These are phyloP conservation scores for Aspergillus pseudoglaucus DNA, from an alignment of 2,329 filamentous ascomycete species.

Conservation along the genomic window DNA sequence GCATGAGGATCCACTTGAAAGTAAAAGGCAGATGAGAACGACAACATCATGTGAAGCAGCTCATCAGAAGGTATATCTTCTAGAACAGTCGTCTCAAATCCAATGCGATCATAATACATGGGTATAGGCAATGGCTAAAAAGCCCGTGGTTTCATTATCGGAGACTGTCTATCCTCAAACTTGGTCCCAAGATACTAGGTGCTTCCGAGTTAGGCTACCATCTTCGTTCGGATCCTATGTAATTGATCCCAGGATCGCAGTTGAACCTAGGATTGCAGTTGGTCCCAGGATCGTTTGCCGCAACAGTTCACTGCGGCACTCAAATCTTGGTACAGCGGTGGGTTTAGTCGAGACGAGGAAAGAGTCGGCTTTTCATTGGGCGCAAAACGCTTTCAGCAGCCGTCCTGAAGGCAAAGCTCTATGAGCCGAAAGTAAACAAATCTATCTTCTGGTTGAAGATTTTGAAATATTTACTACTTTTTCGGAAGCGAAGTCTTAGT, in stretches of 20 bases:
- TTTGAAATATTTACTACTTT: not conserved
- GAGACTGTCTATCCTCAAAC: not conserved
- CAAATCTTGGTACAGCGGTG: not conserved
- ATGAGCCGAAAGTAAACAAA: not conserved
- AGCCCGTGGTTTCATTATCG: not conserved
- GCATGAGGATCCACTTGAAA: conserved; percentile 1
- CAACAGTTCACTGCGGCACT: not conserved
- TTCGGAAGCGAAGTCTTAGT: not conserved
- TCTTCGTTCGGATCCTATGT: not conserved
- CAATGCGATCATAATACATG: conserved; percentile 1
- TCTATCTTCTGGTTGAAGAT: not conserved
- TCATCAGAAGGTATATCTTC: not conserved
- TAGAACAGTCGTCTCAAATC: conserved; percentile 1
- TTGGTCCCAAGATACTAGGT: not conserved
- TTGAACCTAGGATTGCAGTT: too few relatives aligned
- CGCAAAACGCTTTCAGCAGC: not conserved
- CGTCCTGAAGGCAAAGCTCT: not conserved
- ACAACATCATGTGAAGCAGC: not conserved
- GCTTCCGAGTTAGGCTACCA: not conserved
- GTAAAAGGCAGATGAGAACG: not conserved
- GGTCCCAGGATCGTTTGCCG: not conserved
- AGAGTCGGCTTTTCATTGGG: not conserved
- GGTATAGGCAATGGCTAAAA: not conserved
- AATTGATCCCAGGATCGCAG: too few relatives aligned
- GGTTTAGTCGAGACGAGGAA: not conserved